These are phyloP conservation scores for Chrysochromulina tobinii DNA, from an alignment of 78 protist genomes.

Conservation along the genomic window DNA sequence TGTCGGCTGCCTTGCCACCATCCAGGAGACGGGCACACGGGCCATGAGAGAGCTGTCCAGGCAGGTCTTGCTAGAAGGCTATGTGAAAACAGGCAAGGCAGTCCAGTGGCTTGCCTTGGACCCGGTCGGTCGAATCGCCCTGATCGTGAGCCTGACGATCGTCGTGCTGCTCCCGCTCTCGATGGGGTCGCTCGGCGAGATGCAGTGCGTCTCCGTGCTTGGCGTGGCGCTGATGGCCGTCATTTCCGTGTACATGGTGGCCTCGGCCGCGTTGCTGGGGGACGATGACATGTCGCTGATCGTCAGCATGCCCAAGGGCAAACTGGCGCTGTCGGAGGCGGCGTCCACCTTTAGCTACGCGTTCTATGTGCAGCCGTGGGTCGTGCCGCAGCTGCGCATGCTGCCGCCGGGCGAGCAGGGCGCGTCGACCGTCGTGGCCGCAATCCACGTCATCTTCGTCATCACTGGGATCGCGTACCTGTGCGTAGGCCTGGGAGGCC, in stretches of 20 bases:
- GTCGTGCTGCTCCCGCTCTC: neutral
- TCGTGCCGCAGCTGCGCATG: neutral
- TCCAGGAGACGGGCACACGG: neutral
- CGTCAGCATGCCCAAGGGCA: no score
- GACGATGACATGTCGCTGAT: no score
- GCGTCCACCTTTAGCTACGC: neutral
- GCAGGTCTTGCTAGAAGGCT: no score
- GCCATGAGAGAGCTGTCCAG: neutral
- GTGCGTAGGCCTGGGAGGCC: neutral
- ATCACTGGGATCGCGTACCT: neutral
- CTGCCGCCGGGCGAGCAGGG: conserved; percentile 2
- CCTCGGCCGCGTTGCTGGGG: no score
- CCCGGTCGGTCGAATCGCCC: neutral
- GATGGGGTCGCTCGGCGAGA: neutral
- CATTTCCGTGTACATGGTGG: neutral
- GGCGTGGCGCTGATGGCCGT: neutral
- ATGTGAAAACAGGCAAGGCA: no score
- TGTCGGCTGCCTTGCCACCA: neutral
- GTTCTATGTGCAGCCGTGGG: neutral
- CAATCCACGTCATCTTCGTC: neutral
- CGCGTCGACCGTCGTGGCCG: neutral
- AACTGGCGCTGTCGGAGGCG: neutral
- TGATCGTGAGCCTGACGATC: neutral
- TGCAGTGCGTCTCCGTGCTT: neutral
- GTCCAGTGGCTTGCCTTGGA: no score